phyloP scores from a whole-genome alignment of 352 stramenopile species.

The Globisporangium middletonii region DNA sequence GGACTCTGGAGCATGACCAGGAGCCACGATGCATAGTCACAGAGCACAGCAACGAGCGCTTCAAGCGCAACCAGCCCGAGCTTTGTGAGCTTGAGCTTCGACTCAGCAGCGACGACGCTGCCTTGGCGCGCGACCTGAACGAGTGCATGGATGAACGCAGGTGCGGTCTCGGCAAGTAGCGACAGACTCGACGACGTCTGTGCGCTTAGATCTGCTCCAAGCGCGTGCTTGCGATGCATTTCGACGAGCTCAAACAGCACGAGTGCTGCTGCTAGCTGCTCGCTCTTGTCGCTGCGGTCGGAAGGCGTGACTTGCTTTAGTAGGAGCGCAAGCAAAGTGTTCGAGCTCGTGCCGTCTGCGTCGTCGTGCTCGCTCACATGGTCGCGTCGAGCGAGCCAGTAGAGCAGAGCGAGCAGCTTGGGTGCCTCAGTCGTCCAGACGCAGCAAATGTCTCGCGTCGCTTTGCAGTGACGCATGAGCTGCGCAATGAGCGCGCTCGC shows the following conservation, averaged over 20 bases:
- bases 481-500: constrained; percentile 33
- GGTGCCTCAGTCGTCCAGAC: constrained; percentile 40
- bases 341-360: neutral
- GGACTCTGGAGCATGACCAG: neutral
- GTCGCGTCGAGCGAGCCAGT: constrained; percentile 33
- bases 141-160: constrained; percentile 4
- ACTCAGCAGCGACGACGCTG: neutral
- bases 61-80: constrained; percentile 49
- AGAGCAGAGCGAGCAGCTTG: constrained; percentile 45
- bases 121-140: constrained; percentile 3
- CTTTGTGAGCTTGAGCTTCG: constrained; percentile 39
- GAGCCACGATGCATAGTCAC: constrained; percentile 19
- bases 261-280: constrained; percentile 48
- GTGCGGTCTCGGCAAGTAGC: constrained; percentile 3
- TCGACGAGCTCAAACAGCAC: constrained; percentile 59
- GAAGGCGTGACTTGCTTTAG: constrained; percentile 24
- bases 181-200: neutral
- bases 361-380: neutral
- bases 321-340: constrained; percentile 22
- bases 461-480: constrained; percentile 29
- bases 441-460: constrained; percentile 47
- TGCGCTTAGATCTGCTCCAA: neutral
- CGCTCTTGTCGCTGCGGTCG: constrained; percentile 25
- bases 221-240: constrained; percentile 9
- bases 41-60: constrained; percentile 35